Conservation (phyloP, 2,329 filamentous ascomycete genomes). For the Aspergillus sp. region DNA sequence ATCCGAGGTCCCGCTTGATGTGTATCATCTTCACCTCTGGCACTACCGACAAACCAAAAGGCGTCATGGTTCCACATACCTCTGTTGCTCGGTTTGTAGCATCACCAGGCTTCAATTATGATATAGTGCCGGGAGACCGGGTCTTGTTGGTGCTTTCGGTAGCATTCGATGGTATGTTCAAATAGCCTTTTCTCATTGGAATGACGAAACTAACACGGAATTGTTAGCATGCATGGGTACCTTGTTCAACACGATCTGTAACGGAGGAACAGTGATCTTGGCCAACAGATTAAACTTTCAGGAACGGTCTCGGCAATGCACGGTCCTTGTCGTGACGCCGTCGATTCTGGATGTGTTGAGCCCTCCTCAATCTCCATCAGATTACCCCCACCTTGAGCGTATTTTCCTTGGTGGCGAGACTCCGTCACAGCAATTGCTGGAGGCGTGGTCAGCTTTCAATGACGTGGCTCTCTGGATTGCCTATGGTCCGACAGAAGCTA, state of each 20-base stretch:
- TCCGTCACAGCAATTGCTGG: slow-evolving; percentile 4
- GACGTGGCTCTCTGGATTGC: slow-evolving; percentile 7
- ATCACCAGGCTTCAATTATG: slow-evolving; percentile 1
- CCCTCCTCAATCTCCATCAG: not conserved
- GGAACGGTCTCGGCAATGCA: slow-evolving; percentile 2
- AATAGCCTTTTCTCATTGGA: not conserved
- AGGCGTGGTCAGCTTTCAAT: slow-evolving; percentile 3
- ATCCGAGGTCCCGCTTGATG: slow-evolving; percentile 46
- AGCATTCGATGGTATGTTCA: slow-evolving; percentile 20
- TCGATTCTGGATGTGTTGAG: slow-evolving; percentile 6
- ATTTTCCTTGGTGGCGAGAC: slow-evolving; percentile 11
- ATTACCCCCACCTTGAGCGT: not conserved
- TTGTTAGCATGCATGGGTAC: slow-evolving; percentile 5
- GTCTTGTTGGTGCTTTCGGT: slow-evolving; percentile 17
- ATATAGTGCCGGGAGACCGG: slow-evolving; percentile 1
- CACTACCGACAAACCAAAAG: slow-evolving; percentile 46
- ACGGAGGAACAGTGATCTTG: slow-evolving; percentile 13
- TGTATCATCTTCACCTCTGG: slow-evolving; percentile 44
- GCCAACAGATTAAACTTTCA: slow-evolving; percentile 3
- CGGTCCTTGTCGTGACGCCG: slow-evolving; percentile 5
- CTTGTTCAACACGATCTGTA: slow-evolving; percentile 13
- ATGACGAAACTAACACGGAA: not conserved
- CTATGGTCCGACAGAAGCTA: slow-evolving; percentile 12
- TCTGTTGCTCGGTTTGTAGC: slow-evolving; percentile 6
- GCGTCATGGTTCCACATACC: slow-evolving; percentile 30